Conservation (phyloP, 345 rosid species). For the Eucalyptus urophylla region DNA sequence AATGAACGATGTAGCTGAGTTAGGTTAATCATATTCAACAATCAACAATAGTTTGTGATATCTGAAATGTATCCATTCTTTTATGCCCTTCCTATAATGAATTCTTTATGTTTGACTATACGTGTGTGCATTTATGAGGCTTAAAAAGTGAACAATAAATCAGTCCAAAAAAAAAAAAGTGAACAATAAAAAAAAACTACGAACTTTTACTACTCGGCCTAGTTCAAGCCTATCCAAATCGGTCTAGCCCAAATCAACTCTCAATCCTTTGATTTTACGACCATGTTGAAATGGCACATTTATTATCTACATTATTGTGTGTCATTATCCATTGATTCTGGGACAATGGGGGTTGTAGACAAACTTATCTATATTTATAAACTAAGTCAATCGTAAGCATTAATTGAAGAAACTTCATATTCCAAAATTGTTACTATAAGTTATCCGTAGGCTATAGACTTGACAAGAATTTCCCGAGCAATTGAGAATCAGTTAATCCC, state of each 20-base stretch:
- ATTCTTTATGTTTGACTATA: neutral
- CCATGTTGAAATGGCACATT: neutral
- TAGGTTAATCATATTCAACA: neutral
- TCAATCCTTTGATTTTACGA: neutral
- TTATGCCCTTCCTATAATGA: neutral
- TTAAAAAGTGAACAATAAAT: neutral
- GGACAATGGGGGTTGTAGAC: neutral
- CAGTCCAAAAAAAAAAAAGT: too few relatives aligned
- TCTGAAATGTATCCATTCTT: neutral
- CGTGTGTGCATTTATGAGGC: neutral
- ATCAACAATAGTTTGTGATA: neutral
- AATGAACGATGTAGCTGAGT: neutral
- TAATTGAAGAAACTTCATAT: neutral
- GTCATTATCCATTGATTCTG: neutral
- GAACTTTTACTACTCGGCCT: neutral
- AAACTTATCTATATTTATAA: neutral
- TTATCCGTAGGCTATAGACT: neutral
- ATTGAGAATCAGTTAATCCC: neutral
- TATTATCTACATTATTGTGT: neutral
- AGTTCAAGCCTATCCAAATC: neutral
- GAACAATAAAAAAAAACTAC: neutral
- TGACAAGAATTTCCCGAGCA: neutral
- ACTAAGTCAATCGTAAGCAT: neutral
- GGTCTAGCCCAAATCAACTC: neutral
- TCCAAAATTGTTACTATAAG: neutral